Evolutionary conservation across 2,329 filamentous ascomycete genomes (phyloP), one percentile per base, ranked within the genome.

Genomic region (Penicillium oxalicum): DNA sequence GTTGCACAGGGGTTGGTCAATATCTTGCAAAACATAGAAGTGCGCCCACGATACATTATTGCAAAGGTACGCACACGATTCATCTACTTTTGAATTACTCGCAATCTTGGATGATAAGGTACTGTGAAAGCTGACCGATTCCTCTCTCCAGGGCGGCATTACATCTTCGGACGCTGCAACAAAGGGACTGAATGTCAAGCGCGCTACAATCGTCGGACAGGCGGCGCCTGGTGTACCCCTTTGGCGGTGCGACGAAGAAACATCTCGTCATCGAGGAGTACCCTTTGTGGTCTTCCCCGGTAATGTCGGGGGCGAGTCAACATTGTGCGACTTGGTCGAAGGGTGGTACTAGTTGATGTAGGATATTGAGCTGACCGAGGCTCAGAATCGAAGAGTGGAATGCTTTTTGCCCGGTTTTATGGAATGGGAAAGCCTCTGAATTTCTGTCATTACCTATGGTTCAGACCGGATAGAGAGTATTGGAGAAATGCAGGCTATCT

Each of bases 271-370:
- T 64, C 66, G 68, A 0, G 75, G 75, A 1, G 62, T 81, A 9
- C 77, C 77, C 0, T 81, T 79, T 57, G 74, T 81, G 2, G 78
- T 81, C 0, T 81, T 82, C 45, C 79, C 78, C 0, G 79, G 78
- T 0, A 81, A 81, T 61, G 78, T 82, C 2, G 79, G 78, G 1
- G 68, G 65, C n/a, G 70, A 74, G 18, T 62, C 70, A 34, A 75
- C 75, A 1, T 57, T 79, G 33, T 70, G 65, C 41, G 71, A 77
- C 4, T 52, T 79, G 13, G 75, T 78, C 9, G 64, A 65, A 47
- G 61, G 64, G 2, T 74, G 71, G 70, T 58, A 52, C 41, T 64
- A 48, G 29, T 18, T 18, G 18, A 18, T 18, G 18, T 2, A 18
- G 18, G 18, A 18, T 18, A 18, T 18, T 18, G 18, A 18, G 18